Evolutionary conservation across 352 stramenopile genomes (phyloP).

Genomic region (Phytophthora pini): DNA sequence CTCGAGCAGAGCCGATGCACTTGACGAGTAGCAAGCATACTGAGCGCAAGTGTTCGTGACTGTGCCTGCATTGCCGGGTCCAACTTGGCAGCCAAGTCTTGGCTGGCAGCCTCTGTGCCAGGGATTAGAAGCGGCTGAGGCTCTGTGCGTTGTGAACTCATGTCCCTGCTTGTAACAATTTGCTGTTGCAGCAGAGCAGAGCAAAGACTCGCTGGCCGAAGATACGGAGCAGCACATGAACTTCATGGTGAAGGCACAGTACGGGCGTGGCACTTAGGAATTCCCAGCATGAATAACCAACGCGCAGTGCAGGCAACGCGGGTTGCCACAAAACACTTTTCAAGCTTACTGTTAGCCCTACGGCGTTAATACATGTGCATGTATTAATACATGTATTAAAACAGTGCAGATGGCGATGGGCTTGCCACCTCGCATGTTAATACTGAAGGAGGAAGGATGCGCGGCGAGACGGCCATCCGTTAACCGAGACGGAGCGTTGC

Average conservation of each 20-base stretch:
- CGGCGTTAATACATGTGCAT: too few species aligned
- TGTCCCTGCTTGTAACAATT: constrained; percentile 39
- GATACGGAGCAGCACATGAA: constrained; percentile 34
- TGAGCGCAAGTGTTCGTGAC: constrained; percentile 12
- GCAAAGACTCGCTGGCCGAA: constrained; percentile 24
- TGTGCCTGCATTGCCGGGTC: constrained; percentile 1
- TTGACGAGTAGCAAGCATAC: constrained; percentile 20
- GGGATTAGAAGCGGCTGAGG: constrained; percentile 6
- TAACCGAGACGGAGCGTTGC: constrained; percentile 8
- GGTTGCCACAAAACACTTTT: not conserved
- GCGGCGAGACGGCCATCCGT: constrained; percentile 15
- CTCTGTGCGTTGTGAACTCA: constrained; percentile 17
- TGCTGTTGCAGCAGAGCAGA: constrained; percentile 15
- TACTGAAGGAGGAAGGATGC: constrained; percentile 27
- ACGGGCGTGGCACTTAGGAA: not conserved
- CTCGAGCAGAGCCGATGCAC: constrained; percentile 21
- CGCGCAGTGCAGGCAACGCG: not conserved
- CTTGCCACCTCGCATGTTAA: constrained; percentile 24
- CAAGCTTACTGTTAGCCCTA: not conserved
- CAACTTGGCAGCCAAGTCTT: constrained; percentile 5
- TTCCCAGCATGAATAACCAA: constrained; percentile 19
- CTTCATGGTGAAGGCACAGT: constrained; percentile 11
- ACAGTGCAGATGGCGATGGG: not conserved
- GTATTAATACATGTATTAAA: too few species aligned
- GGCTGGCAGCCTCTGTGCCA: constrained; percentile 8